Evolutionary conservation across 2,329 filamentous ascomycete genomes (phyloP), one percentile per base, ranked within the genome.

Genomic region (Gremmenia infestans): DNA sequence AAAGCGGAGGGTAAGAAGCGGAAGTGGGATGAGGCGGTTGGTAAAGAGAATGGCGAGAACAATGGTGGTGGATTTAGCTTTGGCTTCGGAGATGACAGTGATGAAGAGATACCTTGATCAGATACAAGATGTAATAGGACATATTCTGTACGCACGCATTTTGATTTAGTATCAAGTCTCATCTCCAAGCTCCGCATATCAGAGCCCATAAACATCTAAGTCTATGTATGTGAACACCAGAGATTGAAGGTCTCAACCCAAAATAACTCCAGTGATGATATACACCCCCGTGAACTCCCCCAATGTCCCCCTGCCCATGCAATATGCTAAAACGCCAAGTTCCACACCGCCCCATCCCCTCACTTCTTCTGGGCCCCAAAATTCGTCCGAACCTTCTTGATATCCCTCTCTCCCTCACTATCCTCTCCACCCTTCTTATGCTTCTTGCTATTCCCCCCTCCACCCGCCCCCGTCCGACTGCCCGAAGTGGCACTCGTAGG

Each of bases 21-120:
- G 50, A 95, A 88, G 66, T 97, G 93, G 93, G 89, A 95, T 68
- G 81, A 86, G 55, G 81, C 91, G 28, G 86, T 91, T 11, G 83
- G 84, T 56, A 75, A 72, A 37, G 77, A 74, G 32, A 73, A 75
- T 2, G 76, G 76, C 5, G 57, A 60, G 5, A 70, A 70, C 35
- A 65, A 64, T 48, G 74, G 71, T 48, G 78, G 72, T 15, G 74
- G 74, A 0, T 87, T 87, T 65, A 84, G 81, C 64, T 89, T 89
- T 73, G 82, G 81, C 17, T 85, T 85, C 70, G 82, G 75, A 22
- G 79, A 77, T 60, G 79, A 81, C 55, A 79, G 77, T 66, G 77
- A 79, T 65, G 72, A 73, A 53, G 78, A 79, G 65, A 58, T 71
- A 23, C 68, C 68, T 36, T 71, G 55, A 65, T 11, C 9, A 50